Evolutionary conservation across 2,329 filamentous ascomycete genomes (phyloP).

Genomic region (Calonectria henricotiae): DNA sequence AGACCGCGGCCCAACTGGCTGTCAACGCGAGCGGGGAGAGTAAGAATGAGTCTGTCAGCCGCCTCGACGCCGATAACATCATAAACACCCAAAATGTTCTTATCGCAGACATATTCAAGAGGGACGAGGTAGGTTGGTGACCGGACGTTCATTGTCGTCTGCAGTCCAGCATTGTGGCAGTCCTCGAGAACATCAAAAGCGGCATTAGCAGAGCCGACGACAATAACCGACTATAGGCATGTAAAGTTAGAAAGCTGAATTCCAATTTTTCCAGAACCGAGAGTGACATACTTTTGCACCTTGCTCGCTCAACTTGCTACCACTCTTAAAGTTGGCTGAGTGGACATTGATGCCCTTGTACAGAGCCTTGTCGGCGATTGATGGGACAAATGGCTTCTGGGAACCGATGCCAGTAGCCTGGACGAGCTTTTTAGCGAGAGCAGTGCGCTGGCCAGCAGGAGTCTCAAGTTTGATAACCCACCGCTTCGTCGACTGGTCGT

Average conservation of each 20-base stretch:
- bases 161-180: constrained; percentile 25
- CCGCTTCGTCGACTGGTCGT: constrained; percentile 6
- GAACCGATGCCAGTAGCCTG: constrained; percentile 43
- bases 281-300: constrained; percentile 31
- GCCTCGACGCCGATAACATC: constrained; percentile 25
- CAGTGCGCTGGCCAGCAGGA: not conserved
- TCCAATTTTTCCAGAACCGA: rapidly evolving
- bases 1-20: constrained; percentile 31
- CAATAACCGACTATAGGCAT: constrained; percentile 31
- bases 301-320: not conserved
- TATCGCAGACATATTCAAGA: constrained; percentile 34
- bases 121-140: constrained; percentile 45
- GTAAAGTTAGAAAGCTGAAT: not conserved
- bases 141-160: constrained; percentile 32
- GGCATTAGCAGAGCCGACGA: constrained; percentile 42
- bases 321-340: constrained; percentile 35
- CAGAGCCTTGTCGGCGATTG: not conserved
- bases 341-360: constrained; percentile 42
- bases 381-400: constrained; percentile 34
- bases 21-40: constrained; percentile 27
- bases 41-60: constrained; percentile 36
- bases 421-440: constrained; percentile 33
- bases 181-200: constrained; percentile 42
- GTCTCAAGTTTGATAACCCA: constrained; percentile 34
- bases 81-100: constrained; percentile 33